phyloP scores from a whole-genome alignment of 164 flowering plant genomes.

The Tinospora cordifolia region DNA sequence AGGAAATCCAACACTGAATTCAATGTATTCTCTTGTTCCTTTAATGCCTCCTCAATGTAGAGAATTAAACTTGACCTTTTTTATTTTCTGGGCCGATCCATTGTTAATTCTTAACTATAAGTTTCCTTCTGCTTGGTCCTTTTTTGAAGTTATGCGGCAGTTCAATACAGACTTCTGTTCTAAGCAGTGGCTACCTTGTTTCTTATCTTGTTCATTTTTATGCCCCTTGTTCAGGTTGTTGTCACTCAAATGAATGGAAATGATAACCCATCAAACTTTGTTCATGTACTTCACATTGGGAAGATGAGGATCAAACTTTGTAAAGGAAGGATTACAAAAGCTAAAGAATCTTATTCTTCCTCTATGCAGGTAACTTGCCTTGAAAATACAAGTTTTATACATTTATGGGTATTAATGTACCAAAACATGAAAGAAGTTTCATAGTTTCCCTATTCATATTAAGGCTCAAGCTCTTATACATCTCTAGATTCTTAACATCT shows the following conservation, averaged over 20 bases:
- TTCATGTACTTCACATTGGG: constrained; percentile 82
- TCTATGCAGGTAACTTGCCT: constrained; percentile 51
- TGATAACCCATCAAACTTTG: constrained; percentile 56
- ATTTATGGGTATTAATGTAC: not conserved
- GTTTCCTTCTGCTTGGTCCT: constrained; percentile 1
- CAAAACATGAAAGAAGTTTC: not conserved
- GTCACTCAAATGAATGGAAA: constrained; percentile 76
- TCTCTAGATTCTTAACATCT: not conserved
- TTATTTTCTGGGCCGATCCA: not conserved
- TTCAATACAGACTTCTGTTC: not conserved
- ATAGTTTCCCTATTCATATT: not conserved
- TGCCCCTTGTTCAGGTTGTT: constrained; percentile 54
- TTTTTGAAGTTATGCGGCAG: too few relatives aligned
- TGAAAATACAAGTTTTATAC: not conserved
- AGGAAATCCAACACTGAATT: constrained; percentile 73
- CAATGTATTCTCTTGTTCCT: constrained; percentile 36
- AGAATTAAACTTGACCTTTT: not conserved
- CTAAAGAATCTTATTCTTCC: constrained; percentile 75
- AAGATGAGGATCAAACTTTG: constrained; percentile 92
- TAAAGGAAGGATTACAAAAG: constrained; percentile 69
- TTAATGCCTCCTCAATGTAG: not conserved
- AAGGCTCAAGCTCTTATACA: not conserved
- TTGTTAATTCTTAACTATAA: not conserved
- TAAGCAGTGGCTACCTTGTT: not conserved
- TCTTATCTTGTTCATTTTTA: not conserved